phyloP scores from a whole-genome alignment of 495 filamentous ascomycete species.

The Penicillium egyptiacum region DNA sequence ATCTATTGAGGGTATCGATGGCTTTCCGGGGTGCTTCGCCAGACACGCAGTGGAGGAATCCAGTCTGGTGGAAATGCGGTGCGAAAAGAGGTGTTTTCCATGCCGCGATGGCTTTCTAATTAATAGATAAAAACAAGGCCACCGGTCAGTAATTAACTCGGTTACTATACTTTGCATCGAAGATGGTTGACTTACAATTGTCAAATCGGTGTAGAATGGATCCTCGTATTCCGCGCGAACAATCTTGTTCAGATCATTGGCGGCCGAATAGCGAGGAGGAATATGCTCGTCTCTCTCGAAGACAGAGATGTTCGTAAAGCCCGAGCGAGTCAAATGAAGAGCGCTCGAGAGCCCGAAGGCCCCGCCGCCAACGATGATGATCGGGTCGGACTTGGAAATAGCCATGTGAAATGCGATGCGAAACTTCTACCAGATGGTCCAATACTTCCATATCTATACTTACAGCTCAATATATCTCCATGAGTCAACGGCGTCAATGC shows the following conservation, averaged over 20 bases:
- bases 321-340: conserved; percentile 46
- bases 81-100: conserved; percentile 55
- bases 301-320: conserved; percentile 47
- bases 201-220: conserved; percentile 50
- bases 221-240: conserved; percentile 56
- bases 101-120: conserved; percentile 47
- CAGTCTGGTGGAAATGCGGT: conserved; percentile 54
- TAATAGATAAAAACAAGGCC: conserved; percentile 1
- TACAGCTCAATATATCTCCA: not conserved
- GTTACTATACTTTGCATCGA: not conserved
- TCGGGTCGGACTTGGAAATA: conserved; percentile 25
- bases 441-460: not conserved
- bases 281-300: conserved; percentile 28
- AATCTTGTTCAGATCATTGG: conserved; percentile 56
- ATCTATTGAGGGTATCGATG: conserved; percentile 44
- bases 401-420: conserved; percentile 15
- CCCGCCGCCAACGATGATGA: conserved; percentile 44
- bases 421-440: not conserved
- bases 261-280: conserved; percentile 40
- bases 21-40: conserved; percentile 48
- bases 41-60: conserved; percentile 53
- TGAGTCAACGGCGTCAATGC: not conserved
- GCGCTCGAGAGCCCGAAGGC: conserved; percentile 55
- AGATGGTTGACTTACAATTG: conserved; percentile 27
- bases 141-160: conserved; percentile 17